Base-by-base conservation (phyloP, 306 rosid genomes). In the Ammopiptanthus mongolicus region DNA sequence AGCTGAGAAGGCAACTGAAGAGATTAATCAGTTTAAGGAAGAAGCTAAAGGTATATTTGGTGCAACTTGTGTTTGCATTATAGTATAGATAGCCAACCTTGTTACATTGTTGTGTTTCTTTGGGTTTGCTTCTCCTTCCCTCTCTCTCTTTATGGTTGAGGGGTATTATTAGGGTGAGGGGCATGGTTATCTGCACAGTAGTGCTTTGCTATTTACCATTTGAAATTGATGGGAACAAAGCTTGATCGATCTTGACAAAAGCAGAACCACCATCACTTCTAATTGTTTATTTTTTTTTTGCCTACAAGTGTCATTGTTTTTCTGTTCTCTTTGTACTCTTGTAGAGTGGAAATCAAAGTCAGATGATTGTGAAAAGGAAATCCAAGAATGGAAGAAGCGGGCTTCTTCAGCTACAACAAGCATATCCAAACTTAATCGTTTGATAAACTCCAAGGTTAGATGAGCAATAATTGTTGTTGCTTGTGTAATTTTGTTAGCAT, bases 361-460 rank as follows among this genome's bases (percentile, higher is more conserved):
- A 73, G 99, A 96, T 56, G 97, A 76, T 19, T 89, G 97, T 77
- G 99, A 96, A 81, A 90, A 89, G 86, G 98, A 92, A 33, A 96
- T 96, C 83, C 98, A 89, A 60, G 99, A 96, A 48, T 96, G 99
- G 98, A 90, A 88, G 87, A 96, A 96, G 83, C 83, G 76, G 75
- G 86, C 90, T 86, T 96, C 99, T 72, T 73, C 88, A 33, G 89
- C 93, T 71, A 96, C 99, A 76, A 87, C 99, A 73, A 89, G 78
- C 80, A 66, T 92, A 73, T 86, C 98, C 28, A 96, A 96, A 88
- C 87, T 89, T 68, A 92, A 82, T 82, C 97, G 98, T 62, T 90
- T 86, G 87, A 96, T 96, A 77, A 84, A 88, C 81, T 83, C 96
- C 14, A 96, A 96, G 97, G 99, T 92, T 74, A 72, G 78, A 37